Evolutionary conservation across 1,284 basidiomycete species (phyloP), one percentile per base, ranked within the genome.

Genomic region (Apiotrichum mycotoxinovorans): DNA sequence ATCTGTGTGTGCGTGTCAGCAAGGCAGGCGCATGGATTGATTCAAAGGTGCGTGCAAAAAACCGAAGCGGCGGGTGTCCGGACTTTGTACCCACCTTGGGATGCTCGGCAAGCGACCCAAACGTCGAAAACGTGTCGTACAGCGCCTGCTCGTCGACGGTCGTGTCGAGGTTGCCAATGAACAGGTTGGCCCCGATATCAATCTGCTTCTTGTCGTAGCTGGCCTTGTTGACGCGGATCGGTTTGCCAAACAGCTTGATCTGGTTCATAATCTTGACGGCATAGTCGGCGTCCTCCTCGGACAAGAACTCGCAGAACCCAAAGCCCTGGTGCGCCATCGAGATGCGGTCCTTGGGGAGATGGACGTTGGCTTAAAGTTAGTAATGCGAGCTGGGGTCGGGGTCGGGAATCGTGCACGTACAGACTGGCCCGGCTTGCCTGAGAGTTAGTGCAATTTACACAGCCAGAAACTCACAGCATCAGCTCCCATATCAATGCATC

Each of bases 231-330:
- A 98, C 94, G 65, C 95, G 83, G 61, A 98, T 96, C 34, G 95
- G 95, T 74, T 98, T 98, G 42, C 96, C 95, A 83, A 90, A 98
- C 51, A 98, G 80, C 79, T 98, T 98, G 76, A 98, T 97, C 80
- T 98, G 95, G 77, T 98, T 98, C 93, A 98, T 95, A 70, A 98
- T 97, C 81, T 96, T 96, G 83, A 92, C 96, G 60, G 93, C 95
- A 76, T 98, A 98, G 79, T 98, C 94, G 66, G 95, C 93, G 79
- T 98, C 96, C 73, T 93, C 90, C 79, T 98, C 94, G 40, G 92
- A 93, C 75, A 94, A 81, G 77, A 98, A 98, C 81, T 98, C 95
- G 82, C 95, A 97, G 79, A 98, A 98, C 48, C 94, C 95, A 78
- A 97, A 98, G 51, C 95, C 94, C 79, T 98, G 96, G 75, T 98